Evolutionary conservation across 1,139 yeast genomes (phyloP), one percentile per base, ranked within the genome.

Genomic region (Yamadazyma buinensis): DNA sequence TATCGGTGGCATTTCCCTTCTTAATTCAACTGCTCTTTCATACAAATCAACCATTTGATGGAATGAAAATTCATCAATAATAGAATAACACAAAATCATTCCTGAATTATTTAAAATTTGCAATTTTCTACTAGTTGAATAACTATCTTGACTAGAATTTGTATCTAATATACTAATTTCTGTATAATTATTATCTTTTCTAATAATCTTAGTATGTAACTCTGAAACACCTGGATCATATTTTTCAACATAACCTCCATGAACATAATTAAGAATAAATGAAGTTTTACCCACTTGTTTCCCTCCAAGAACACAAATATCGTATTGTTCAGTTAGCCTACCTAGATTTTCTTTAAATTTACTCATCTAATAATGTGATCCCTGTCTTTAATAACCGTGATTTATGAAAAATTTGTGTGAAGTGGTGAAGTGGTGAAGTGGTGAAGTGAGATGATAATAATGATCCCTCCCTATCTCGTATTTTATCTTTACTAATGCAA

Each of bases 241-340:
- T 7, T 41, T 38, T 1, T 46, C 54, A 10, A 58, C 46, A 35
- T 44, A 55, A 19, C 42, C 41, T 15, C 47, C 42, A 35, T 61
- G 55, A 10, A 60, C 41, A 30, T 51, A 65, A 13, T 46, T 47
- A 11, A 54, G 40, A 2, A 63, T 48, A 8, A 65, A 42, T 11
- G 62, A 46, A 3, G 67, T 48, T 40, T 64, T 65, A 2, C 71
- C 71, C 4, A 49, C 38, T 8, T 41, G 40, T n/a, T 43, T 48
- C 12, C 50, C 44, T 2, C 72, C 71, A 15, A 63, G 40, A 13
- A 63, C 59, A 39, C 65, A 59, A 8, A 64, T 55, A 34, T 64
- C 71, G 36, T 49, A 64, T 19, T 46, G 51, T 11, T 45, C 48
- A 29, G 51, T 49, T 15, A 61, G 46, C 2, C 57, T 55, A 12